These are phyloP conservation scores for Nannochloris sp. DNA, from an alignment of 139 green algal species.

Conservation along the genomic window DNA sequence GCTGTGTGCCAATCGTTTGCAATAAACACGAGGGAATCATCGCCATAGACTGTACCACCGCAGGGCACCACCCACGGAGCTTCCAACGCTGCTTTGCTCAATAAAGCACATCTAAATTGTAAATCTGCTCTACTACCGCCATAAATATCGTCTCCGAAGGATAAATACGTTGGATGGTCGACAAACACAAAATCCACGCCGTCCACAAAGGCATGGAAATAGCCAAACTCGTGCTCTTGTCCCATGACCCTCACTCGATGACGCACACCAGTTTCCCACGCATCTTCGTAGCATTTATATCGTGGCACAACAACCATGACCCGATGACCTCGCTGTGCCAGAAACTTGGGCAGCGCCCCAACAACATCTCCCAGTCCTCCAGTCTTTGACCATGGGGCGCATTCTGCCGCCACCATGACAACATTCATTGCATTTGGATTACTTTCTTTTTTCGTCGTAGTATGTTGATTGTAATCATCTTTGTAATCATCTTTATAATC, in stretches of 20 bases:
- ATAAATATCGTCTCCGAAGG: constrained; percentile 61
- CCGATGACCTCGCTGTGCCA: constrained; percentile 70
- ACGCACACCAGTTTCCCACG: constrained; percentile 64
- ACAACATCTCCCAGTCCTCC: constrained; percentile 95
- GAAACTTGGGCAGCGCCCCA: constrained; percentile 80
- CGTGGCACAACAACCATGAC: constrained; percentile 80
- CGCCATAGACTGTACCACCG: constrained; percentile 71
- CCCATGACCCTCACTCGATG: constrained; percentile 50
- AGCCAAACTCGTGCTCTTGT: constrained; percentile 61
- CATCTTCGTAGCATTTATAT: constrained; percentile 65
- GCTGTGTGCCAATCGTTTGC: constrained; percentile 93
- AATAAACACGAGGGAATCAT: constrained; percentile 79
- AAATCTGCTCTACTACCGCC: constrained; percentile 59
- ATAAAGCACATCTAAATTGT: constrained; percentile 64
- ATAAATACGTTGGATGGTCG: constrained; percentile 73
- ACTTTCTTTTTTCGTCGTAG: not conserved
- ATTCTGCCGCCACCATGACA: constrained; percentile 93
- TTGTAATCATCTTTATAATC: no score
- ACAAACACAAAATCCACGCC: constrained; percentile 90
- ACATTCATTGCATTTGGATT: constrained; percentile 83
- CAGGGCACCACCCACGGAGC: constrained; percentile 78
- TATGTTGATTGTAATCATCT: no score
- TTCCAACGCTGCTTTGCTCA: constrained; percentile 78
- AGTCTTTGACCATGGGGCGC: constrained; percentile 94
- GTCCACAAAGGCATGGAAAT: constrained; percentile 72